A percentile compares a stretch with the other conserved stretches of the same genome.
Conservation (phyloP, 306 rosid species). For the Quercus variabilis region DNA sequence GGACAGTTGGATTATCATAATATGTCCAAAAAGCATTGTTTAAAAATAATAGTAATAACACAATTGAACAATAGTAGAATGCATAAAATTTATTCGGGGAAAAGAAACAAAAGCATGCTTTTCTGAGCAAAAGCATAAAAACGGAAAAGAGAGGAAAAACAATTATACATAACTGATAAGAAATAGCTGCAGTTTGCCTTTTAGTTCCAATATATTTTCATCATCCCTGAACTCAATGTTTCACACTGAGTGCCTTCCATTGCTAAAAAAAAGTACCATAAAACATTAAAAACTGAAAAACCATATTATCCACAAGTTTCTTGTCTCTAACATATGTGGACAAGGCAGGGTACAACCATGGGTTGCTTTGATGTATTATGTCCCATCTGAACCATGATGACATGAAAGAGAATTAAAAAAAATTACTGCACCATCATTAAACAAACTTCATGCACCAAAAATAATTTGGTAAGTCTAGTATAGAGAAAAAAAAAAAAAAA, state of each 20-base stretch:
- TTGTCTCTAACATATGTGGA: neutral
- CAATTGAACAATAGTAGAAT: neutral
- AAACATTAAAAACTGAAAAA: constrained; percentile 10
- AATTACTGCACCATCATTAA: too few species aligned
- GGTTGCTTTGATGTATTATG: neutral
- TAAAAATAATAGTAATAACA: neutral
- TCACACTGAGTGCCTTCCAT: constrained; percentile 90
- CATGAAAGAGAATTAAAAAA: neutral
- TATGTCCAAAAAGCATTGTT: neutral
- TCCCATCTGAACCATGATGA: constrained; percentile 23
- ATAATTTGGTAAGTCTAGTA: too few species aligned
- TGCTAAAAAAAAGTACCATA: neutral
- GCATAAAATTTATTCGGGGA: neutral
- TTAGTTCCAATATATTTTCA: constrained; percentile 61
- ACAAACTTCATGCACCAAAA: too few species aligned
- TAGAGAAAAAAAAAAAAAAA: too few species aligned
- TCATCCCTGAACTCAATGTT: constrained; percentile 76
- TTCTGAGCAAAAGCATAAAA: neutral
- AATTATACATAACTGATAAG: constrained; percentile 3
- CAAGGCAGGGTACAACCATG: neutral
- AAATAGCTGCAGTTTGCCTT: constrained; percentile 62
- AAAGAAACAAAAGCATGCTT: neutral
- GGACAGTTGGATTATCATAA: neutral
- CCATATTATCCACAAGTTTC: neutral
- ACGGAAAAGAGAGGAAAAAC: neutral